Conservation (phyloP, 805 yeast species). For the Dipodascus albidus region DNA sequence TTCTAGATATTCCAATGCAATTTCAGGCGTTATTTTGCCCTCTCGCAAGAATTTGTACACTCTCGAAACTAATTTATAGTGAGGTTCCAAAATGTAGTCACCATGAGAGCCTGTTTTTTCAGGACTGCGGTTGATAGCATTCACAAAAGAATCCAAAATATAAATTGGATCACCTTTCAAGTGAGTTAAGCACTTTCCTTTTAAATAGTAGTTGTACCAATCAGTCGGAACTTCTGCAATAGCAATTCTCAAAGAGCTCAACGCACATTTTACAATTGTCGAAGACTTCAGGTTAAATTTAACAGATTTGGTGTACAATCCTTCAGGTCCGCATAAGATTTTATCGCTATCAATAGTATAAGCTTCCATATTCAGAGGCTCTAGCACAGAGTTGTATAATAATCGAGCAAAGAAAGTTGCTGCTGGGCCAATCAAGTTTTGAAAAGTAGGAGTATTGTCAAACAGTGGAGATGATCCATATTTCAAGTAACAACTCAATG, state of each 20-base stretch:
- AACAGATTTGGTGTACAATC: constrained; percentile 11
- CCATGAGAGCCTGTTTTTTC: constrained; percentile 15
- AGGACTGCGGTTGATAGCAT: constrained; percentile 17
- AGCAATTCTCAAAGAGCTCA: constrained; percentile 35
- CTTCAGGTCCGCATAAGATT: constrained; percentile 21
- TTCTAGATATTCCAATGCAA: constrained; percentile 32
- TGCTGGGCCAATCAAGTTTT: constrained; percentile 32
- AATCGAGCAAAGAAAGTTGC: constrained; percentile 49
- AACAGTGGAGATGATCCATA: constrained; percentile 13
- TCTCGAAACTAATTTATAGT: constrained; percentile 49
- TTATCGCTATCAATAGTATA: constrained; percentile 38
- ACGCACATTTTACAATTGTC: constrained; percentile 5
- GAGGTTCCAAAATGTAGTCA: constrained; percentile 68
- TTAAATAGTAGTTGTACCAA: constrained; percentile 53
- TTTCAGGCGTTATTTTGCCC: constrained; percentile 25
- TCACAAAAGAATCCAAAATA: constrained; percentile 33
- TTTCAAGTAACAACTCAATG: constrained; percentile 35
- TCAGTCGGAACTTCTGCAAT: constrained; percentile 30
- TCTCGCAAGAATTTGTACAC: constrained; percentile 42
- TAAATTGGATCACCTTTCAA: constrained; percentile 25
- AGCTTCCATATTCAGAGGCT: constrained; percentile 36
- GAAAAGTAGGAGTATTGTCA: constrained; percentile 12
- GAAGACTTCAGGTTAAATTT: not conserved
- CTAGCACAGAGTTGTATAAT: constrained; percentile 29
- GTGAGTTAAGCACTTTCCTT: constrained; percentile 49